Evolutionary conservation across 805 yeast genomes (phyloP), one percentile per base, ranked within the genome.

Genomic region (Starmerella lactis-condensi): DNA sequence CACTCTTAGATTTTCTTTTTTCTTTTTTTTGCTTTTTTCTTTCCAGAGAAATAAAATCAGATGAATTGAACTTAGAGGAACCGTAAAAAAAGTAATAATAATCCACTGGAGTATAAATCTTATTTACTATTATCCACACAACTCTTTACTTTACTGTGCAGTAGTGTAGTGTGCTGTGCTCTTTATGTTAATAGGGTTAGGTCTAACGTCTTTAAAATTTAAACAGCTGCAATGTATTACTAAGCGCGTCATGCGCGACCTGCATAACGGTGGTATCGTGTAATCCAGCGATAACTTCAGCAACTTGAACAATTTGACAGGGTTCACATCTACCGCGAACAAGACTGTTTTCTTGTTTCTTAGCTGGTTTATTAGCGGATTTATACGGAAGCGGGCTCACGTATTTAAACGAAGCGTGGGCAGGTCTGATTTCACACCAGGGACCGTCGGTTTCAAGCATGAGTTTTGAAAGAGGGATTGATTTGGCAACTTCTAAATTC

Each of bases 371-470:
- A 17, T 72, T 62, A 10, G 67, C 48, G n/a, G 25, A 27, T 2
- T 74, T 71, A 41, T 69, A 68, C 0, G 83, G 83, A 23, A 74
- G 21, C 16, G 40, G 34, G 7, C 29, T 29, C 6, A 38, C 34
- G 64, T 65, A 48, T 39, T 67, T 56, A 53, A 67, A 69, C 11
- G 89, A 66, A 2, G 81, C 79, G 50, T 81, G 93, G 7, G 89
- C 64, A 41, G 69, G 76, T 36, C 91, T 62, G 28, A 89, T 69
- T 48, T 83, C 96, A 57, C 99, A 89, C 98, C 98, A 89, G 1
- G 99, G 98, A 3, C 95, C 82, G 54, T 89, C 98, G 0, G 95
- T 85, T 50, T 89, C 99, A 7, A 89, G 65, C 63, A 85, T 54
- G 26, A 89, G 51, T 44, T 62, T 65, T 4, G 71, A 68, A 6